Base-by-base conservation (phyloP, 2,329 filamentous ascomycete genomes). In the Fusarium piperis region DNA sequence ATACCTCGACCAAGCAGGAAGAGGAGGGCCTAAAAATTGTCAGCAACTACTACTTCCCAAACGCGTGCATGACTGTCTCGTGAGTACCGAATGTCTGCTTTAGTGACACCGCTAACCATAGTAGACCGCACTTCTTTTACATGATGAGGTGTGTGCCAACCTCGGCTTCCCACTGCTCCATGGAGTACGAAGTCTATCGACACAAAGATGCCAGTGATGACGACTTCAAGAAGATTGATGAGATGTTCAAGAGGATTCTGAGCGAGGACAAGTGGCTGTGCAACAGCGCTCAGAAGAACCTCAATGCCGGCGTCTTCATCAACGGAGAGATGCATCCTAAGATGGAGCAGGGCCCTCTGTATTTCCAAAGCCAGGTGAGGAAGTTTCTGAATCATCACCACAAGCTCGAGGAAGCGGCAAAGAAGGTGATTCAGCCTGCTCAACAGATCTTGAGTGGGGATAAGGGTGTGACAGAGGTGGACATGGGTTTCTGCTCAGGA, bases 1-100 rank as follows among this genome's bases (percentile, higher is more conserved):
- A 60, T 2, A 70, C 59, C 3, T 53, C 52, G 1, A 28, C 26
- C 0, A 64, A 72, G 6, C 60, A 63, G 26, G 67, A 59, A 4
- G 33, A 41, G 4, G 39, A 71, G 5, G 70, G 66, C 0, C 38
- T 72, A 3, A 64, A 30, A 9, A 70, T 70, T 1, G 69, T 67
- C 11, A 72, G 69, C 32, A 72, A 70, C 18, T 72, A 70, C 1
- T 72, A 72, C 12, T 72, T 72, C 16, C 70, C 69, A 4, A 72
- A 70, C 3, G 23, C 59, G 0, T 72, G 62, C 9, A 72, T 72
- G 70, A 70, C 70, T 1, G 69, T 72, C 3, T 67, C 69, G 70
- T 67, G 33, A 64, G 70, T 62, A 4, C 15, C 26, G 13, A 7
- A 13, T 33, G 6, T 23, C 18, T 2, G 2, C 2, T 20, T 6